Evolutionary conservation across 805 yeast species (phyloP).

Genomic region (Sungouiella thailandica): DNA sequence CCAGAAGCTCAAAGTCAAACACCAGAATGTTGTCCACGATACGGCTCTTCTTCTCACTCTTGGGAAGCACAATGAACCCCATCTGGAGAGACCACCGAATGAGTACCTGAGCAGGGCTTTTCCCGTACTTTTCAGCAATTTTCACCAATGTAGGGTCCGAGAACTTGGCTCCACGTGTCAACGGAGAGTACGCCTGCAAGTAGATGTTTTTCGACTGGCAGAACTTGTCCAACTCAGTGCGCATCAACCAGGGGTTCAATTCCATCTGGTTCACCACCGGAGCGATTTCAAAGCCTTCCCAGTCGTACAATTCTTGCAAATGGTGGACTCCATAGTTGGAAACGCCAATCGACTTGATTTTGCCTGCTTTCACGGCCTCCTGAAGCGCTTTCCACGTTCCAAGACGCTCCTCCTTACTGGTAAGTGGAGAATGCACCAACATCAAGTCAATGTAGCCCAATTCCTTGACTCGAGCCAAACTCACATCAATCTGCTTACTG

Average conservation of each 20-base stretch:
- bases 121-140: slow-evolving; percentile 11
- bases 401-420: slow-evolving; percentile 15
- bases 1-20: slow-evolving; percentile 1
- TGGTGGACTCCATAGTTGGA: slow-evolving; percentile 41
- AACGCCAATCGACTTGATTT: slow-evolving; percentile 52
- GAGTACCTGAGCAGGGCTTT: background rate
- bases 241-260: slow-evolving; percentile 31
- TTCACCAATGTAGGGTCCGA: slow-evolving; percentile 30
- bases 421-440: slow-evolving; percentile 55
- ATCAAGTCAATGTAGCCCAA: slow-evolving; percentile 66
- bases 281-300: slow-evolving; percentile 22
- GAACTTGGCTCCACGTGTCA: slow-evolving; percentile 58
- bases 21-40: background rate
- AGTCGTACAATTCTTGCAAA: slow-evolving; percentile 6
- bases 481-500: slow-evolving; percentile 35
- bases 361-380: slow-evolving; percentile 34
- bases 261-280: slow-evolving; percentile 55
- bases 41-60: background rate
- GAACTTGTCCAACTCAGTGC: slow-evolving; percentile 36
- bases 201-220: slow-evolving; percentile 32
- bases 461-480: slow-evolving; percentile 49
- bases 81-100: slow-evolving; percentile 2
- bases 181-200: slow-evolving; percentile 55
- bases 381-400: slow-evolving; percentile 42
- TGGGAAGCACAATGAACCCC: slow-evolving; percentile 1